Base-by-base conservation (phyloP, 2,329 filamentous ascomycete genomes). In the Didymella glomerata region DNA sequence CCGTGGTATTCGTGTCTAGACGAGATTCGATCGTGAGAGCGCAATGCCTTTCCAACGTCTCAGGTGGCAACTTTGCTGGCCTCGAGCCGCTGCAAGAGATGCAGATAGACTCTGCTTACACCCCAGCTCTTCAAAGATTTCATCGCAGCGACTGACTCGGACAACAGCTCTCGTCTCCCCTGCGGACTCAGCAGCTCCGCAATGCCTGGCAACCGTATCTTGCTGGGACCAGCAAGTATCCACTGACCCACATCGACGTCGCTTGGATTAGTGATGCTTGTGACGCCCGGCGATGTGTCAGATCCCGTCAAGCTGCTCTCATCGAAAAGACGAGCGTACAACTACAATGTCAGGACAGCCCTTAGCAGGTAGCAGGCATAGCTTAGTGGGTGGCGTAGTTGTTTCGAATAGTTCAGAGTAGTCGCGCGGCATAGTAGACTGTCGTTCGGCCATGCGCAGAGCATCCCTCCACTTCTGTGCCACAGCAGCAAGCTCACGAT, bases 351-450 rank as follows among this genome's bases (percentile, higher is more conserved):
- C 16, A 36, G 7, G 32, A 36, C 32, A 36, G 32, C 32, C 18
- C 32, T 36, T 2, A 36, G 32, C 32, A 36, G 32, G 32, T 36
- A 36, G 16, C 6, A 7, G 32, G 54, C 47, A 51, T 51, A 10
- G 54, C 38, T 10, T 51, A 57, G 22, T 57, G 54, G 2, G 41
- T 57, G 14, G 47, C 28, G 41, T 57, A 48, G 28, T 45, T 57
- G 48, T 50, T 50, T 7, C 54, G 54, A 22, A 57, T 22, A 5
- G 30, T 47, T 34, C 51, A 40, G 10, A 57, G 32, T 20, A 57
- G 42, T 5, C 32, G 48, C 32, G 38, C 54, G 20, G 54, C 54
- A 32, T 57, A 28, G 40, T 30, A 40, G 8, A 57, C 54, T 46
- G 48, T 27, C 14, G 13, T 28, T 51, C 54, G 54, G 13, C 54